Percentiles rank a stretch among this genome's conserved stretches.
phyloP scores from a whole-genome alignment of 1,139 yeast species.

The Candida glucosophila region DNA sequence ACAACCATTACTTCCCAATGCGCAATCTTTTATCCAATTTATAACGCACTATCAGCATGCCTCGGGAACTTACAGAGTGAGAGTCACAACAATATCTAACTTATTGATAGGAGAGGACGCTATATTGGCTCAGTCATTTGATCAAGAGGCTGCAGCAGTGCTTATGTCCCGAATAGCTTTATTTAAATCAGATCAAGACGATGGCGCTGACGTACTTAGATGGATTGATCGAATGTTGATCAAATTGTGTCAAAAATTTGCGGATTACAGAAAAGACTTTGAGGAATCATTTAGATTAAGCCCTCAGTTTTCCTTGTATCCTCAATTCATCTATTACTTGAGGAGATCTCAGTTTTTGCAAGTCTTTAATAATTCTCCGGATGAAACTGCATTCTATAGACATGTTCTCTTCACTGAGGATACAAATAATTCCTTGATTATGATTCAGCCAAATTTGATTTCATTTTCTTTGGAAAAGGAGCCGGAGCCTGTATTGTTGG shows the following conservation, averaged over 20 bases:
- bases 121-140: slow-evolving; percentile 63
- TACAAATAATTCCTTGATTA: slow-evolving; percentile 52
- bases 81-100: slow-evolving; percentile 85
- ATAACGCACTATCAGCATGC: slow-evolving; percentile 74
- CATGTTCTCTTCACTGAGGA: slow-evolving; percentile 89
- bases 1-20: slow-evolving; percentile 36
- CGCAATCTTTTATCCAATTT: slow-evolving; percentile 58
- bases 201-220: slow-evolving; percentile 44
- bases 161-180: slow-evolving; percentile 91
- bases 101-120: slow-evolving; percentile 45
- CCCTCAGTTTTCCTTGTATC: slow-evolving; percentile 51
- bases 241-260: slow-evolving; percentile 43
- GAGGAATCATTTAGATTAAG: slow-evolving; percentile 40
- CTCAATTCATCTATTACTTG: slow-evolving; percentile 92
- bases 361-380: slow-evolving; percentile 96
- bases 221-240: slow-evolving; percentile 47
- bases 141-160: slow-evolving; percentile 98
- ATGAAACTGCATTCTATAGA: slow-evolving; percentile 95
- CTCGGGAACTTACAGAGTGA: slow-evolving; percentile 72
- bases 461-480: slow-evolving; percentile 67
- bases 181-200: slow-evolving; percentile 71
- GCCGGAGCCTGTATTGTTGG: slow-evolving; percentile 58
- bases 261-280: slow-evolving; percentile 42
- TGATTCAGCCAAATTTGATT: slow-evolving; percentile 76
- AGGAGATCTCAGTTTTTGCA: slow-evolving; percentile 95